Evolutionary conservation across 257 asterid species (phyloP).

Genomic region (Capsicum pubescens): DNA sequence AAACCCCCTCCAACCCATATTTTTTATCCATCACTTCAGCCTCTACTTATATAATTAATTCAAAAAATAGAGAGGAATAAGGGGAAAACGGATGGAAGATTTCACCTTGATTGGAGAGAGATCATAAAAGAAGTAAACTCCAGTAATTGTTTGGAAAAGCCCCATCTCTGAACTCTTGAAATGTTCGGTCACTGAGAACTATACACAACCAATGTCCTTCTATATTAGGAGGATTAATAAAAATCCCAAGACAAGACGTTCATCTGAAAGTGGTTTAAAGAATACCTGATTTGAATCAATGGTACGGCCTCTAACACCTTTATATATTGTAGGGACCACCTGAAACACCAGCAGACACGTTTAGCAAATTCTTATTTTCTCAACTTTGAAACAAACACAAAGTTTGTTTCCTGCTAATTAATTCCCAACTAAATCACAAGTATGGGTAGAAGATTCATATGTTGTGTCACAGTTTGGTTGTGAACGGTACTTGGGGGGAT

Average conservation of each 20-base stretch:
- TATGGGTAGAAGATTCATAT: slow-evolving; percentile 1
- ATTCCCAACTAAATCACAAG: slow-evolving; percentile 12
- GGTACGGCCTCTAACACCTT: slow-evolving; percentile 69
- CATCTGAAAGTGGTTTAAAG: slow-evolving; percentile 25
- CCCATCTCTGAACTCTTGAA: slow-evolving; percentile 70
- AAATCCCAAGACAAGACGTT: slow-evolving; percentile 11
- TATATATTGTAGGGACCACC: slow-evolving; percentile 95
- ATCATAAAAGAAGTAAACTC: slow-evolving; percentile 93
- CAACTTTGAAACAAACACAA: slow-evolving; percentile 27
- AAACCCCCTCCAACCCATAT: background rate
- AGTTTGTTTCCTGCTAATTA: slow-evolving; percentile 6
- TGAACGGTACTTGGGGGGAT: background rate
- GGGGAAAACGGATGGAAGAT: slow-evolving; percentile 25
- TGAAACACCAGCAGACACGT: slow-evolving; percentile 48
- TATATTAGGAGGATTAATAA: slow-evolving; percentile 4
- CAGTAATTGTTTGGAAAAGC: slow-evolving; percentile 66
- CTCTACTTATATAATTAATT: background rate
- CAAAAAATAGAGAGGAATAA: background rate
- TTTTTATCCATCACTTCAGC: background rate
- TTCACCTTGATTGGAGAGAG: slow-evolving; percentile 95
- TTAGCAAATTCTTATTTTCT: slow-evolving; percentile 22
- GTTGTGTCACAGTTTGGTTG: background rate
- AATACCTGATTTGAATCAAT: slow-evolving; percentile 93
- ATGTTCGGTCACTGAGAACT: slow-evolving; percentile 99
- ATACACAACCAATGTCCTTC: slow-evolving; percentile 37